Evolutionary conservation across 768 basidiomycete genomes (phyloP).

Genomic region (Crepidotus variabilis): DNA sequence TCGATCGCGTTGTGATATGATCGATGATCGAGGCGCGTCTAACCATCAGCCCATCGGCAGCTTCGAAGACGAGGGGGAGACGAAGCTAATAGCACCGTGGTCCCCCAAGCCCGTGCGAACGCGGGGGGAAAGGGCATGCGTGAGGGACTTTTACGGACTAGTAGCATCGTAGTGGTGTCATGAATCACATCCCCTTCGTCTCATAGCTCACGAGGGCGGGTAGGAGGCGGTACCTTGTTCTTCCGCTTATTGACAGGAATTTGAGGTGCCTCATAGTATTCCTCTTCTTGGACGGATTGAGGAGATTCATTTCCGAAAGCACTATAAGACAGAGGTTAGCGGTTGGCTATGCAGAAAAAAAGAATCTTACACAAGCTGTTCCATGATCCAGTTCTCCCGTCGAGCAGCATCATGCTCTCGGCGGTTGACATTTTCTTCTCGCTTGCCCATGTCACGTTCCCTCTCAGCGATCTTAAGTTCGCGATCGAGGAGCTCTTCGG

Average conservation of each 20-base stretch:
- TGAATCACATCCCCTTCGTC: constrained; percentile 76
- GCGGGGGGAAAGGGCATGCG: constrained; percentile 47
- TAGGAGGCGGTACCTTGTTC: constrained; percentile 88
- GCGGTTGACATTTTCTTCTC: constrained; percentile 82
- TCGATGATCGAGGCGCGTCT: constrained; percentile 31
- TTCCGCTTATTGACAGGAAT: constrained; percentile 48
- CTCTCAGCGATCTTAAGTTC: constrained; percentile 83
- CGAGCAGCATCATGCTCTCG: constrained; percentile 84
- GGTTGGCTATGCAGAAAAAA: not conserved
- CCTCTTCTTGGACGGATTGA: constrained; percentile 72
- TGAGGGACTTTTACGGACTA: constrained; percentile 67
- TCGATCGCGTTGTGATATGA: constrained; percentile 24
- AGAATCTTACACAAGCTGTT: constrained; percentile 73
- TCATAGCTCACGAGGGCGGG: constrained; percentile 89
- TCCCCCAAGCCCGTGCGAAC: constrained; percentile 92
- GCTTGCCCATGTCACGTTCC: constrained; percentile 81
- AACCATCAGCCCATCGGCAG: constrained; percentile 34
- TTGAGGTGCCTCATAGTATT: constrained; percentile 64
- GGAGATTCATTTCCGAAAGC: constrained; percentile 67
- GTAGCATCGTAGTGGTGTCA: constrained; percentile 45
- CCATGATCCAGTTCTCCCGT: constrained; percentile 91
- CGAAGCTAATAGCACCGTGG: constrained; percentile 64
- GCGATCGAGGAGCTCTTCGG: constrained; percentile 80
- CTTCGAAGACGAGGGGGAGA: constrained; percentile 69
- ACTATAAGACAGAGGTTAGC: constrained; percentile 28